Conservation (phyloP, 2,329 filamentous ascomycete genomes). For the Escovopsis sp. region DNA sequence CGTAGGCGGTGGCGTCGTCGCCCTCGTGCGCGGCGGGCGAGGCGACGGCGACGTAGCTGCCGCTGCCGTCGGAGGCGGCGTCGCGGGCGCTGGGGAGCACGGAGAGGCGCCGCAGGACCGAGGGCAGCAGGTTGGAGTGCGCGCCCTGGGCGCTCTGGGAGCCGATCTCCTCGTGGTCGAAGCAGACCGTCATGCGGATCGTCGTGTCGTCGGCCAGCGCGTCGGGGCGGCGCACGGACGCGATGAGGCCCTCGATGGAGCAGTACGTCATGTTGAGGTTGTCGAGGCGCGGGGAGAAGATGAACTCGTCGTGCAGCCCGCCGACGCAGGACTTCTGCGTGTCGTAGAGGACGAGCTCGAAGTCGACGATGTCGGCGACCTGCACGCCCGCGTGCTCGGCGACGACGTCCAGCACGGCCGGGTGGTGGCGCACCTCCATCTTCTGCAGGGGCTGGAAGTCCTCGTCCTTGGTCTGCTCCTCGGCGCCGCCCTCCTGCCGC, state of each 20-base stretch:
- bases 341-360: conserved; percentile 94
- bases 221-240: conserved; percentile 50
- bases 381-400: conserved; percentile 62
- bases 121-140: conserved; percentile 78
- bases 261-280: conserved; percentile 97
- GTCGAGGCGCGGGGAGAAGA: conserved; percentile 91
- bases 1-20: conserved; percentile 67
- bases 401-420: conserved; percentile 72
- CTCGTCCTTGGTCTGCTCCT: conserved; percentile 22
- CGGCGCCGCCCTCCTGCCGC: conserved; percentile 1
- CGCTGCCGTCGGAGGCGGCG: conserved; percentile 32
- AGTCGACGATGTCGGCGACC: conserved; percentile 67
- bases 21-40: conserved; percentile 42
- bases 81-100: conserved; percentile 44
- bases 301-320: conserved; percentile 82
- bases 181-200: conserved; percentile 86
- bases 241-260: conserved; percentile 69
- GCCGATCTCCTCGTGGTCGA: conserved; percentile 96
- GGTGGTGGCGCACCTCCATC: conserved; percentile 73
- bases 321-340: conserved; percentile 83
- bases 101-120: conserved; percentile 74
- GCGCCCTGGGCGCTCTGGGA: conserved; percentile 87
- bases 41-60: conserved; percentile 39
- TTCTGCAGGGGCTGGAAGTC: conserved; percentile 63
- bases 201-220: conserved; percentile 61